These are phyloP conservation scores for Sporisorium iseilematis-ciliati DNA, from an alignment of 1,284 basidiomycete species.

Conservation along the genomic window DNA sequence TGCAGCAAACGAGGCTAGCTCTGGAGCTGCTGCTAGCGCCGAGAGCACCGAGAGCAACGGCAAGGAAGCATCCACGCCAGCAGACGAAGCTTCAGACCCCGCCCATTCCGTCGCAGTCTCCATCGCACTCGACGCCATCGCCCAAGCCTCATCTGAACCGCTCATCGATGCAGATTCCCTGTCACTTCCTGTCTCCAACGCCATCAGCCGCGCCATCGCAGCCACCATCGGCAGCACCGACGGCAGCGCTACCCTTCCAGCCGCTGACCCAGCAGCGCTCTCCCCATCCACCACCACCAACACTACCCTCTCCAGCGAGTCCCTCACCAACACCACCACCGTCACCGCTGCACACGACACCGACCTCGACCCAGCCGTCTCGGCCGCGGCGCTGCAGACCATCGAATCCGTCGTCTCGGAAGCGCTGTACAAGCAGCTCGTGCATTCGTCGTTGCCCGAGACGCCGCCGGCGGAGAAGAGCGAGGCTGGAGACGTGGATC, in stretches of 20 bases:
- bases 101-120: constrained; percentile 36
- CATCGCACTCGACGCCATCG: constrained; percentile 34
- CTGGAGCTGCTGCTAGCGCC: neutral
- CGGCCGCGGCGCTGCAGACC: constrained; percentile 35
- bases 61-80: neutral
- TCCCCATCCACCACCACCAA: constrained; percentile 2
- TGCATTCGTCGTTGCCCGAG: constrained; percentile 18
- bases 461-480: constrained; percentile 11
- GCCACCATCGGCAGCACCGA: constrained; percentile 34
- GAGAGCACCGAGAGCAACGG: neutral
- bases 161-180: constrained; percentile 19
- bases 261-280: too few species aligned
- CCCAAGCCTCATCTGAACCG: constrained; percentile 14
- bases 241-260: neutral
- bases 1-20: neutral
- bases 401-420: constrained; percentile 41
- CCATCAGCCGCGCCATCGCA: constrained; percentile 40
- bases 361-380: constrained; percentile 28
- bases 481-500: constrained; percentile 2
- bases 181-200: constrained; percentile 33
- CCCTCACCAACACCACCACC: neutral
- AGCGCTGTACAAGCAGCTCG: constrained; percentile 40
- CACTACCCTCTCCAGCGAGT: constrained; percentile 4
- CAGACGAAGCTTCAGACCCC: constrained; percentile 4
- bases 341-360: too few species aligned